These are phyloP conservation scores for Psidium guajava DNA, from an alignment of 345 rosid genomes.

Conservation along the genomic window DNA sequence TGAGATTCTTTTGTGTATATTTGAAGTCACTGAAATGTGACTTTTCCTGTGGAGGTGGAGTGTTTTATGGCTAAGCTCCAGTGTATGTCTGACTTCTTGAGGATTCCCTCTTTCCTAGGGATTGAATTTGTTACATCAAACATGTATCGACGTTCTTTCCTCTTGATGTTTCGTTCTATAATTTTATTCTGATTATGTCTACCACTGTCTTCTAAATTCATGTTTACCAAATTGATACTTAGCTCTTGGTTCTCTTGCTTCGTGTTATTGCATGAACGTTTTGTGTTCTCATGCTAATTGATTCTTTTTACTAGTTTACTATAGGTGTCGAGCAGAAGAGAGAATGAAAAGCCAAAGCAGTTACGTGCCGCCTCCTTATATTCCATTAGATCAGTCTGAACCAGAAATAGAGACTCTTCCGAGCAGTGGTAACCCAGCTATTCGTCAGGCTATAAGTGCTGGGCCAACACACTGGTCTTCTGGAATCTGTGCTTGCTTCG, in stretches of 20 bases:
- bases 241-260: neutral
- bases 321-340: neutral
- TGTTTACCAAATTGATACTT: neutral
- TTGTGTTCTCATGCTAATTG: neutral
- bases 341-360: slow-evolving; percentile 40
- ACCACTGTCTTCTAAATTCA: neutral
- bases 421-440: slow-evolving; percentile 7
- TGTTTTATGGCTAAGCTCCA: neutral
- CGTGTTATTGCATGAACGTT: neutral
- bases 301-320: neutral
- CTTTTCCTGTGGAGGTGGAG: neutral
- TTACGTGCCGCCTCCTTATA: slow-evolving; percentile 74
- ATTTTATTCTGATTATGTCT: neutral
- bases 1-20: neutral
- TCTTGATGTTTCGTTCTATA: neutral
- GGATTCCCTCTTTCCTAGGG: neutral
- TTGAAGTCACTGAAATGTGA: neutral
- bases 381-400: slow-evolving; percentile 64
- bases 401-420: slow-evolving; percentile 23
- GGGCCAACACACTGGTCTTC: slow-evolving; percentile 63
- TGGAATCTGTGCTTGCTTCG: slow-evolving; percentile 96
- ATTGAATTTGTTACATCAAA: neutral
- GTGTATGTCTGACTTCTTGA: neutral
- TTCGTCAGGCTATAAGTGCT: slow-evolving; percentile 1
- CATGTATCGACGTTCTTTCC: neutral